phyloP scores from a whole-genome alignment of 108 stramenopile species.

The Epithemia pelagica region DNA sequence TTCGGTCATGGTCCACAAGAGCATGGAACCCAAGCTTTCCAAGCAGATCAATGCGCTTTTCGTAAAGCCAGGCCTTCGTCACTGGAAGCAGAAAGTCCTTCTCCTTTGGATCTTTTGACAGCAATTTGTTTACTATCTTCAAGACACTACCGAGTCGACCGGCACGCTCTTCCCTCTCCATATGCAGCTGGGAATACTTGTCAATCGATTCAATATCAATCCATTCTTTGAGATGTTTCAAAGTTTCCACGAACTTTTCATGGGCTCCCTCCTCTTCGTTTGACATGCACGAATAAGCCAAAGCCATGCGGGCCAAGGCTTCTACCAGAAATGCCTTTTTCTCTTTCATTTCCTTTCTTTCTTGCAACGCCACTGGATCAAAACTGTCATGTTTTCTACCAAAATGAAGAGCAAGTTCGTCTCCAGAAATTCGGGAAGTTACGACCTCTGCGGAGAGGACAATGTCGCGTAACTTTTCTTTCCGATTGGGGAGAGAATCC shows the following conservation, averaged over 20 bases:
- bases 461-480: conserved; percentile 17
- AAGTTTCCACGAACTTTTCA: conserved; percentile 19
- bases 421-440: conserved; percentile 18
- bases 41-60: conserved; percentile 18
- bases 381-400: conserved; percentile 27
- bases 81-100: conserved; percentile 29
- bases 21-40: conserved; percentile 19
- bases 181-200: conserved; percentile 26
- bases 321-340: conserved; percentile 32
- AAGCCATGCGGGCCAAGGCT: conserved; percentile 29
- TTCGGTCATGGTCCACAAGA: conserved; percentile 21
- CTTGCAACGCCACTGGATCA: conserved; percentile 11
- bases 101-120: conserved; percentile 36
- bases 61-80: conserved; percentile 21
- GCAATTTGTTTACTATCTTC: conserved; percentile 32
- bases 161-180: conserved; percentile 25
- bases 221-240: conserved; percentile 31
- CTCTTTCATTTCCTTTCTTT: conserved; percentile 42
- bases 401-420: conserved; percentile 37
- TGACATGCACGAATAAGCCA: conserved; percentile 21
- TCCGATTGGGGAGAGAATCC: conserved; percentile 17
- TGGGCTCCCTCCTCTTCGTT: conserved; percentile 7
- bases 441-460: conserved; percentile 23
- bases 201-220: conserved; percentile 27
- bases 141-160: conserved; percentile 21